Evolutionary conservation across 352 stramenopile species (phyloP), one percentile per base, ranked within the genome.

Genomic region (Pythium aristosporum): DNA sequence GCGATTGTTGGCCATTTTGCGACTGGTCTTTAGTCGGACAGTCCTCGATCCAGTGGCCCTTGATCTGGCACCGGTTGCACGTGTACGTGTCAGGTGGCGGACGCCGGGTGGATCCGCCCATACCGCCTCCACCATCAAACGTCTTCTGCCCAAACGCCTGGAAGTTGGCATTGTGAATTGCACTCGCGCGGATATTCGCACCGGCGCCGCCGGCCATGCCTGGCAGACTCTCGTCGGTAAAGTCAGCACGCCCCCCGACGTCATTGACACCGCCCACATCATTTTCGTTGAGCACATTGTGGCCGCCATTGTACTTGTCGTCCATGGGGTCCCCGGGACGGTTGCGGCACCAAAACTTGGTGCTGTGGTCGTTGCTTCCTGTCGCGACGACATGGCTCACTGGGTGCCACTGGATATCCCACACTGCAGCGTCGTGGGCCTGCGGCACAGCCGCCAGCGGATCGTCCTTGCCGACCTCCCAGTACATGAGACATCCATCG

Each of bases 331-430:
- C 85, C 32, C 96, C 96, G 0, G 95, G 89, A 42, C 96, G 88
- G 71, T 98, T 98, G 51, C 96, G 86, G 39, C 89, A 95, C 96
- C 96, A 99, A 63, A 99, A 99, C 76, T 99, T 99, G 39, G 96
- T 98, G 65, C 96, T 98, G 68, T 98, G 82, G 74, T 99, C 97
- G 69, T 99, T 98, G 58, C 81, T 97, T 54, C 92, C 97, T 12
- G 94, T 98, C 3, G 96, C 96, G 18, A 99, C 76, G 30, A 98
- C 87, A 64, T 99, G 96, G 30, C 97, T 97, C 20, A 96, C 88
- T 10, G 97, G 97, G 76, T 99, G 96, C 96, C 96, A 99, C 71
- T 98, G 93, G 70, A 99, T 96, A 73, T 98, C 94, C 96, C 96
- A 99, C 56, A 99, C 96, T 0, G 96, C 96, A 60, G 97, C 97